Evolutionary conservation across 2,329 filamentous ascomycete genomes (phyloP), one percentile per base, ranked within the genome.

Genomic region (Malbranchea zuffiana): DNA sequence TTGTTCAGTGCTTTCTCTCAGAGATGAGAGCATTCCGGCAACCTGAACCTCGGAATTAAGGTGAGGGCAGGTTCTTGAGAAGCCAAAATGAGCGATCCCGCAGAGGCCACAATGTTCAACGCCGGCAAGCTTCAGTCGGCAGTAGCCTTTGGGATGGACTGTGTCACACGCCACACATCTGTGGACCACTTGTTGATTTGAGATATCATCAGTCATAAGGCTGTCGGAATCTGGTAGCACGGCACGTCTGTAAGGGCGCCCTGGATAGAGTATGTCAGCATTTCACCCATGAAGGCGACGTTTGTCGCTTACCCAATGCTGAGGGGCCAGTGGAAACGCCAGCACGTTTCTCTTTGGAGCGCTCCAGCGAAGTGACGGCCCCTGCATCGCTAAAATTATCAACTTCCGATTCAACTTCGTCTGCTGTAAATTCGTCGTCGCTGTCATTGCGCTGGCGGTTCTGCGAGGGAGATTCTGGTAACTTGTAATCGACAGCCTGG

Each of bases 21-120:
- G 55, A 0, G 72, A 69, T 38, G 74, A 68, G 11, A 85, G 60
- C 67, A 84, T 80, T 13, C 70, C 60, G 37, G 70, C 66, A 11
- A 85, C 65, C 49, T 82, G 71, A 3, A 68, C 70, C 43, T 81
- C 72, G 3, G 74, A 74, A 37, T 63, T 64, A 35, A 83, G 65
- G 50, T 78, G 72, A 10, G 76, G 72, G 49, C 79, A 83, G 6
- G 66, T 68, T 20, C 71, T 65, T 1, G 59, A 56, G 36, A 64
- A 52, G 2, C 75, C 75, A 44, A 65, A 73, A 50, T 80, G 76
- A 1, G 73, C 71, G 15, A 74, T 65, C 11, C 76, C 75, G 43
- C 79, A 82, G 5, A 81, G 64, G 5, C 69, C 69, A 54, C 79
- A 83, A 46, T 69, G 58, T 48, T 80, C 75, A 2, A 69, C 62